phyloP scores from a whole-genome alignment of 1,284 basidiomycete species.

The Xerocomus amazonicus region DNA sequence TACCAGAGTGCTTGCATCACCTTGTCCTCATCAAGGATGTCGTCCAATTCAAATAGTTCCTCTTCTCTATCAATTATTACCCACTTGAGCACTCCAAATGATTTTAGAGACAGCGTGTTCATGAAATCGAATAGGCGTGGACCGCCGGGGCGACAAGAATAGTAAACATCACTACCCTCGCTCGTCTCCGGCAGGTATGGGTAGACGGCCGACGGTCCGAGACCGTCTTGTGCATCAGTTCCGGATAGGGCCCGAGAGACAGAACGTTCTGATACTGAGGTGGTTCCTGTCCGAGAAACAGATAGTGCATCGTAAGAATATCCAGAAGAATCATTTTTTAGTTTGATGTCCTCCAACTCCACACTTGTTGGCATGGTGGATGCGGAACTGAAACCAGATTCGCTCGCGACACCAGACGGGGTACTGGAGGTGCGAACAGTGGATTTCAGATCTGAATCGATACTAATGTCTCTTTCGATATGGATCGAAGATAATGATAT shows the following conservation, averaged over 20 bases:
- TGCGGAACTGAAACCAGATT: conserved; percentile 1
- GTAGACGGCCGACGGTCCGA: conserved; percentile 48
- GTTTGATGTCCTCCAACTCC: conserved; percentile 25
- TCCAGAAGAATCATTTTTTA: conserved; percentile 14
- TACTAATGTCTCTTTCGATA: neutral
- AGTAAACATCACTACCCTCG: conserved; percentile 43
- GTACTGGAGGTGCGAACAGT: conserved; percentile 14
- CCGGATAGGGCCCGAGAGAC: conserved; percentile 21
- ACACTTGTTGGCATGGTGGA: conserved; percentile 9
- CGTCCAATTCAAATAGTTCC: conserved; percentile 64
- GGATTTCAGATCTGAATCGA: conserved; percentile 7
- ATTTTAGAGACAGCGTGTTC: conserved; percentile 51
- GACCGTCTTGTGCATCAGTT: conserved; percentile 37
- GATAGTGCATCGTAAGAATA: conserved; percentile 5
- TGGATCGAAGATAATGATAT: neutral
- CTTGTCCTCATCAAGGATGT: conserved; percentile 68
- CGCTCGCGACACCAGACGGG: conserved; percentile 12
- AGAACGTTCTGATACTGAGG: conserved; percentile 13
- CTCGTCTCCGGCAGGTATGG: conserved; percentile 52
- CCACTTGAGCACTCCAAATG: conserved; percentile 64
- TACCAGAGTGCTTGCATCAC: conserved; percentile 73
- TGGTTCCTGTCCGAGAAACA: conserved; percentile 6
- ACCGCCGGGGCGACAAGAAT: conserved; percentile 64
- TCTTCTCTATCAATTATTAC: conserved; percentile 65
- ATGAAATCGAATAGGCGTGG: conserved; percentile 62